phyloP scores from a whole-genome alignment of 768 basidiomycete species.

The Collybia sordida region DNA sequence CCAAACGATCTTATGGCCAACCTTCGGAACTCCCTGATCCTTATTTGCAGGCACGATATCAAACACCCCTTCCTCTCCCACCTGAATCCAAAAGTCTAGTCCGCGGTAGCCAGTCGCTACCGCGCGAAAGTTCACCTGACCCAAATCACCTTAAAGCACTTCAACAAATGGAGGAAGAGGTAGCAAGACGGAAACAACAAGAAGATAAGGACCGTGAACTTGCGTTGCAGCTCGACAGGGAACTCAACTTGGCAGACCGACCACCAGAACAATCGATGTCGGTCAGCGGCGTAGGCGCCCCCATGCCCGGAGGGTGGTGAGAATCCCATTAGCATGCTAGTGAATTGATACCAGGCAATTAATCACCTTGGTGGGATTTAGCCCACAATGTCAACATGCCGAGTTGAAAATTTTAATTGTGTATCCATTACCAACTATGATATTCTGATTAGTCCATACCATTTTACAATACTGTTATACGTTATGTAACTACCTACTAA shows the following conservation, averaged over 20 bases:
- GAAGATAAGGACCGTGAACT: constrained; percentile 47
- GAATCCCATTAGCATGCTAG: too few relatives aligned
- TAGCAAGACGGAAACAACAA: constrained; percentile 33
- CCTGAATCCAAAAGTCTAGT: constrained; percentile 23
- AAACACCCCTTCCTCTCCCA: constrained; percentile 56
- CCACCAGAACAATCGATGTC: not conserved
- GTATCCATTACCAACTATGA: too few relatives aligned
- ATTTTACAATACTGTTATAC: too few relatives aligned
- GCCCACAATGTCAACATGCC: too few relatives aligned
- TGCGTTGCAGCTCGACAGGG: constrained; percentile 51
- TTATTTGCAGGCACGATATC: constrained; percentile 47
- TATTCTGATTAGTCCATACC: too few relatives aligned
- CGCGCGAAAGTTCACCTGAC: constrained; percentile 32
- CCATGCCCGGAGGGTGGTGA: constrained; percentile 22
- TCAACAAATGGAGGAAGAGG: constrained; percentile 38
- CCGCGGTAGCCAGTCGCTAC: constrained; percentile 17
- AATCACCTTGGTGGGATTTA: too few relatives aligned
- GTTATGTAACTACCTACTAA: not conserved
- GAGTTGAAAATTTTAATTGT: too few relatives aligned
- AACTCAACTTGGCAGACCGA: constrained; percentile 39
- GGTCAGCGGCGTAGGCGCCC: not conserved
- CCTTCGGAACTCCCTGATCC: constrained; percentile 33
- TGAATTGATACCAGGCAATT: too few relatives aligned
- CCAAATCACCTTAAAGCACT: constrained; percentile 28
- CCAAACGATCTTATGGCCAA: constrained; percentile 12